Evolutionary conservation across 202 grass and related monocot species (phyloP).

Genomic region (Saccharum hybrid): DNA sequence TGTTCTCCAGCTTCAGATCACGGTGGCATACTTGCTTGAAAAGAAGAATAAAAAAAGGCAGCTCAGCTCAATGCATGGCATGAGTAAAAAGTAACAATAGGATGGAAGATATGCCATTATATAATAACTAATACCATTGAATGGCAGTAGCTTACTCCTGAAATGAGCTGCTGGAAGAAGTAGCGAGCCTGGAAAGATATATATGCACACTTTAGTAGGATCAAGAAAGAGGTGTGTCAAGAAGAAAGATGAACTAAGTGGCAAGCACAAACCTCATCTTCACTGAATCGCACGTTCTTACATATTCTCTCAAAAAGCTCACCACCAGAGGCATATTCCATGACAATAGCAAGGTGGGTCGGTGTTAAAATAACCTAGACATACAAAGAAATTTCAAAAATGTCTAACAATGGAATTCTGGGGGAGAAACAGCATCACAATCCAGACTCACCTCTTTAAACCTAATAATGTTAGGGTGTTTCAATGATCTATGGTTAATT

Average conservation of each 20-base stretch:
- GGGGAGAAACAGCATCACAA: slow-evolving; percentile 14
- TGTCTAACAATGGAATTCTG: neutral
- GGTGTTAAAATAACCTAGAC: slow-evolving; percentile 96
- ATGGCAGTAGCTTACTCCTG: slow-evolving; percentile 82
- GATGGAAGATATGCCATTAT: slow-evolving; percentile 31
- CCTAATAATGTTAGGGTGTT: slow-evolving; percentile 97
- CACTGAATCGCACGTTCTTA: slow-evolving; percentile 88
- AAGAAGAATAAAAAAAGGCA: slow-evolving; percentile 38
- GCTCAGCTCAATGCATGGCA: slow-evolving; percentile 8
- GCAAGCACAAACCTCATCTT: slow-evolving; percentile 77
- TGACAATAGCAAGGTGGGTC: slow-evolving; percentile 97
- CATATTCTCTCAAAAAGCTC: slow-evolving; percentile 96
- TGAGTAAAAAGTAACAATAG: slow-evolving; percentile 24
- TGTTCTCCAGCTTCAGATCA: slow-evolving; percentile 98
- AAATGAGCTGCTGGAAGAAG: slow-evolving; percentile 87
- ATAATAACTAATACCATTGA: slow-evolving; percentile 70
- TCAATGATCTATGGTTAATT: slow-evolving; percentile 98
- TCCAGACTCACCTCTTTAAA: slow-evolving; percentile 88
- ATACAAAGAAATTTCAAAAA: slow-evolving; percentile 1
- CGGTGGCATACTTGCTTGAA: slow-evolving; percentile 99
- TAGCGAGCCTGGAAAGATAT: slow-evolving; percentile 66
- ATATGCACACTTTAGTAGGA: slow-evolving; percentile 2
- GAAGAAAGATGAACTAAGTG: slow-evolving; percentile 33
- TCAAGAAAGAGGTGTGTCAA: slow-evolving; percentile 28
- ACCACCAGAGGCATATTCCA: slow-evolving; percentile 98